phyloP scores from a whole-genome alignment of 495 filamentous ascomycete genomes.

The Xylaria longipes region DNA sequence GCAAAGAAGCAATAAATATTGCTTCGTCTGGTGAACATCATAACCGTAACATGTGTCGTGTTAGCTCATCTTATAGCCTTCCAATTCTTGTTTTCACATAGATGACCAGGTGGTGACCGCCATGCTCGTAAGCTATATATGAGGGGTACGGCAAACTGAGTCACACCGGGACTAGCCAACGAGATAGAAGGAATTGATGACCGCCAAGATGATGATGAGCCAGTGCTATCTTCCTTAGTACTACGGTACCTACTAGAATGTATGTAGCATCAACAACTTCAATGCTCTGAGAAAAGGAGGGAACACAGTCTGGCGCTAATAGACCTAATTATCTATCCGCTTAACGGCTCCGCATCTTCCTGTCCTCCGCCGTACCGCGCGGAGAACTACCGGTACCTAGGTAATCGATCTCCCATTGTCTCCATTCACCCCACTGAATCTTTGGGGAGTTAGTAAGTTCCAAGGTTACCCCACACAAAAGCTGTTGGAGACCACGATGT shows the following conservation, averaged over 20 bases:
- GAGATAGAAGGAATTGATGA: neutral
- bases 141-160: constrained; percentile 18
- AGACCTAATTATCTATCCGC: too few species aligned
- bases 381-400: neutral
- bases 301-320: too few species aligned
- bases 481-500: constrained; percentile 4
- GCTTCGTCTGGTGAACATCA: neutral
- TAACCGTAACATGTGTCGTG: neutral
- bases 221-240: neutral
- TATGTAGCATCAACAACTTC: neutral
- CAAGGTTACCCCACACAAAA: constrained; percentile 23
- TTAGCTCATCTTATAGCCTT: constrained; percentile 4
- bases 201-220: neutral
- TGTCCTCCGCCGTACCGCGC: neutral
- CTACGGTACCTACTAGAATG: neutral
- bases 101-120: neutral
- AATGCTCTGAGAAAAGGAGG: too few species aligned
- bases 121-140: neutral
- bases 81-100: neutral
- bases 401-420: neutral
- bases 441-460: too few species aligned
- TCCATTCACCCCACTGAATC: constrained; percentile 18
- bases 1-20: neutral
- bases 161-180: constrained; percentile 11
- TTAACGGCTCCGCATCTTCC: too few species aligned